These are phyloP conservation scores for Oenanthe sinensis DNA, from an alignment of 129 eudicot genomes.

Conservation along the genomic window DNA sequence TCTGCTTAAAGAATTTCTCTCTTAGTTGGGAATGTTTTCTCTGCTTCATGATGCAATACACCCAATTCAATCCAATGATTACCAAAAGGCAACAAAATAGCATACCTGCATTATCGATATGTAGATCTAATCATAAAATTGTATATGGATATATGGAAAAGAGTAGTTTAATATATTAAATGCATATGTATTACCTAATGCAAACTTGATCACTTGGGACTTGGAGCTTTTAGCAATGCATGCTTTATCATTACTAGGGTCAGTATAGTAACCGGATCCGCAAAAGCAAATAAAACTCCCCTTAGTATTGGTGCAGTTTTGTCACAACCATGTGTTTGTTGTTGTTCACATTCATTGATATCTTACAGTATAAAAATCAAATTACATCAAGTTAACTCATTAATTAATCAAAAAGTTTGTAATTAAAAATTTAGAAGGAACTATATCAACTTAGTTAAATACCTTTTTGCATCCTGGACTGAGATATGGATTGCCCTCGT, in stretches of 20 bases:
- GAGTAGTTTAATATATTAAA: neutral
- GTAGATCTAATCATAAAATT: neutral
- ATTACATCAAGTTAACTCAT: neutral
- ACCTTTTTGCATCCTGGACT: conserved; percentile 51
- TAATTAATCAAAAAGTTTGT: neutral
- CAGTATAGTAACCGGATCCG: conserved; percentile 8
- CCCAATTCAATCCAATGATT: conserved; percentile 34
- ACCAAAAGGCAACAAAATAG: conserved; percentile 25
- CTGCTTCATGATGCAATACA: conserved; percentile 20
- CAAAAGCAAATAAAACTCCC: conserved; percentile 33
- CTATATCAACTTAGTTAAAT: neutral
- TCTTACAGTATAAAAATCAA: conserved; percentile 7
- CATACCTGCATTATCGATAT: conserved; percentile 10
- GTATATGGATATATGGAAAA: neutral
- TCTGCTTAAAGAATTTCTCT: conserved; percentile 31
- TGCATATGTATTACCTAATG: conserved; percentile 14
- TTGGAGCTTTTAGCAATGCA: conserved; percentile 14
- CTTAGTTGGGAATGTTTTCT: conserved; percentile 24
- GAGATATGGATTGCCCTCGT: conserved; percentile 49
- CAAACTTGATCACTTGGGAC: conserved; percentile 7
- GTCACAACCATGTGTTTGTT: conserved; percentile 18
- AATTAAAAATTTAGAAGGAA: neutral
- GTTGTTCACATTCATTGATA: conserved; percentile 12
- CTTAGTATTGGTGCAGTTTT: conserved; percentile 25
- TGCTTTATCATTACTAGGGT: conserved; percentile 11